Conservation (phyloP, 78 protist genomes). For the Tieghemostelium lacteum region DNA sequence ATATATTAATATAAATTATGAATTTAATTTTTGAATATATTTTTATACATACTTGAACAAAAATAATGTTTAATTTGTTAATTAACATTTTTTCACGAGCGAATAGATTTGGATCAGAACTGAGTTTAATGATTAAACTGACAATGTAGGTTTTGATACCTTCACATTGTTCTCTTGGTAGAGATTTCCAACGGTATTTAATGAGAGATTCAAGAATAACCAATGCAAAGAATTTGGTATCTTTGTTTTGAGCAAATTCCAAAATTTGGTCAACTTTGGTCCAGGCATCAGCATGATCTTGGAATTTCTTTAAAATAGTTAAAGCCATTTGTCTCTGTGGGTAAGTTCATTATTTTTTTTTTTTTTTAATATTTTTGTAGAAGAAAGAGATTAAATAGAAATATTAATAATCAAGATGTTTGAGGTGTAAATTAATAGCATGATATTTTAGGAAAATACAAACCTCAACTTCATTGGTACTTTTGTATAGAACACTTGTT, state of each 20-base stretch:
- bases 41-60: slow-evolving; percentile 86
- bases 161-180: slow-evolving; percentile 90
- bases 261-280: slow-evolving; percentile 90
- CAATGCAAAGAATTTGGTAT: slow-evolving; percentile 89
- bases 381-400: not conserved
- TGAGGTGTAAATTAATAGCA: no score
- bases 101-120: slow-evolving; percentile 67
- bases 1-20: not conserved
- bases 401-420: not conserved
- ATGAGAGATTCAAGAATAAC: slow-evolving; percentile 88
- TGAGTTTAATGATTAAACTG: slow-evolving; percentile 76
- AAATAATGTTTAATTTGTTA: slow-evolving; percentile 84
- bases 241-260: slow-evolving; percentile 25
- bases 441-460: no score
- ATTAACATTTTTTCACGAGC: slow-evolving; percentile 45
- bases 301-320: slow-evolving; percentile 81
- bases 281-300: slow-evolving; percentile 95
- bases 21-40: not conserved
- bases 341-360: no score
- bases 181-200: slow-evolving; percentile 90
- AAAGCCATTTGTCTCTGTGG: slow-evolving; percentile 75
- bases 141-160: slow-evolving; percentile 94
- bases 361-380: not conserved
- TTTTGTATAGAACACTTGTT: slow-evolving; percentile 28
- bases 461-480: slow-evolving; percentile 34